Evolutionary conservation across 495 filamentous ascomycete genomes (phyloP), one percentile per base, ranked within the genome.

Genomic region (Neurospora africana): DNA sequence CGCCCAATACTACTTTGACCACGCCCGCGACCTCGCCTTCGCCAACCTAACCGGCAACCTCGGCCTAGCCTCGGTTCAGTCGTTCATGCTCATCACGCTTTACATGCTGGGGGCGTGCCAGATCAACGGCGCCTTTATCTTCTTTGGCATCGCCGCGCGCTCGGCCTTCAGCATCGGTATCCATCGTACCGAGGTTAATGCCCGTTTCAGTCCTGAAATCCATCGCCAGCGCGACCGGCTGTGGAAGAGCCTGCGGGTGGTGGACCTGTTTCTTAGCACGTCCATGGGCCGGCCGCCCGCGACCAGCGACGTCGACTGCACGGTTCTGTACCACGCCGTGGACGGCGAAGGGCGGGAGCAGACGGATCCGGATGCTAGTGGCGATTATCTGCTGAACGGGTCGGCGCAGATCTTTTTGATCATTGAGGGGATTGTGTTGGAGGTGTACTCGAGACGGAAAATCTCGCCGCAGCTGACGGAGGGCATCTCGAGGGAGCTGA

Each of bases 81-180:
- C 81, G 10, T 88, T 89, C 74, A 82, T 88, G 2, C 79, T 90
- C 67, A 83, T 89, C 27, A 88, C 87, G 11, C 79, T 89, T 70
- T 89, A 88, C 76, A 88, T 89, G 84, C 84, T 89, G 15, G 82
- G 86, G 35, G 85, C 86, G 3, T 89, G 87, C 74, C 86, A 88
- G 72, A 87, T 87, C 61, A 90, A 89, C 74, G 86, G 86, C 5
- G 86, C 88, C 6, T 90, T 89, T 68, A 84, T 89, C 17, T 83
- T 85, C 75, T 85, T 85, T n/a, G 83, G 87, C 13, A 87, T 89
- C 44, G 88, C 88, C 5, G 81, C 86, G 0, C 83, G 88, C 11
- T 87, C 87, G 6, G 87, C 87, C 0, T 88, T 88, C 70, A 86
- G 87, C 0, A 86, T 90, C 27, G 88, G 88, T 2, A 80, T 90